Evolutionary conservation across 768 basidiomycete species (phyloP), one percentile per base, ranked within the genome.

Genomic region (Boletus eberwhitei): DNA sequence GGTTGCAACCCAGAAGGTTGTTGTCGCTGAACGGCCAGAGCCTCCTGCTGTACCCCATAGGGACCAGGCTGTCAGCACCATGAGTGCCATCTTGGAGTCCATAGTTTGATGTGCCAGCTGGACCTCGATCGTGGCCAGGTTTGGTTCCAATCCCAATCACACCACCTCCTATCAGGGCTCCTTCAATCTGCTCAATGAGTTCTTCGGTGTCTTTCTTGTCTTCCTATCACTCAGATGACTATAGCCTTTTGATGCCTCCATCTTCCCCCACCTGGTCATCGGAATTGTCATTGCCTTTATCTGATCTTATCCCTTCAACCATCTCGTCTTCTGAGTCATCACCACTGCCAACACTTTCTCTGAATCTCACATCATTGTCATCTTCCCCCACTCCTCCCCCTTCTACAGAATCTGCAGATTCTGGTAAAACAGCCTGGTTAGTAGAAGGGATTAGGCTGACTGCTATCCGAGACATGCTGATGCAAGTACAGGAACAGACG

Each of bases 191-290:
- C 35, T 75, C 76, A 6, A 44, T 67, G 37, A 64, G 55, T 17
- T 74, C 73, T 13, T 62, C 58, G 6, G 58, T 65, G 52, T 82
- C 80, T 0, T 83, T 76, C 62, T 59, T 83, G 46, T 80, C 79
- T 4, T 82, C 80, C 17, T 86, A 88, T 56, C 86, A 91, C 58
- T 92, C 90, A 0, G 89, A 93, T 51, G 88, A 89, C 59, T 72
- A 75, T 35, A 71, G 73, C 73, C 55, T 76, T 67, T 64, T 79
- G 75, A 74, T 54, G 31, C 56, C 39, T 31, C 65, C 70, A 19
- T 61, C 65, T 22, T 75, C 76, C 76, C 22, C 75, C 73, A 71
- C 72, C 4, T 74, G 74, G 60, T 68, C 67, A 3, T 73, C 77
- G 1, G 65, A 60, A 50, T 49, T 57, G 2, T 70, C 73, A 4